A percentile compares a stretch with the other conserved stretches of the same genome.
phyloP scores from a whole-genome alignment of 139 green algal species.

The Chlamydomonas schloesseri region DNA sequence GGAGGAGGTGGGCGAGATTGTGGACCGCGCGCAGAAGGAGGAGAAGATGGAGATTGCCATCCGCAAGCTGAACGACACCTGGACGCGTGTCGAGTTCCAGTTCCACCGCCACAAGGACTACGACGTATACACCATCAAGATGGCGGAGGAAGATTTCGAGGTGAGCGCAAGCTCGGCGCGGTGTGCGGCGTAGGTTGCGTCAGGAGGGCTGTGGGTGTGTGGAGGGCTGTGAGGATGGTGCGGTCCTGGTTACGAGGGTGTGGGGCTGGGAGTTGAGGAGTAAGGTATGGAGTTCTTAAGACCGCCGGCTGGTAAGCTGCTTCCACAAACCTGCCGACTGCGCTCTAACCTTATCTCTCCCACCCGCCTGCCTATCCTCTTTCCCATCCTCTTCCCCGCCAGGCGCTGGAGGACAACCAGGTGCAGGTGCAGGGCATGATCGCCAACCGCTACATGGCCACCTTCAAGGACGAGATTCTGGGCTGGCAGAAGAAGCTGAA shows the following conservation, averaged over 20 bases:
- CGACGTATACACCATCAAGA: slow-evolving; percentile 76
- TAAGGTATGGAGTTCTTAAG: no score
- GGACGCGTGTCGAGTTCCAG: slow-evolving; percentile 82
- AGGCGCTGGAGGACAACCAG: slow-evolving; percentile 87
- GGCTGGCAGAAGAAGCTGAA: slow-evolving; percentile 90
- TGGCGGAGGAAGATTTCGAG: slow-evolving; percentile 93
- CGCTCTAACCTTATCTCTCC: no score
- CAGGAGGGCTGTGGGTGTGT: neutral
- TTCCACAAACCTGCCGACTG: no score
- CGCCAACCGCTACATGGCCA: slow-evolving; percentile 92
- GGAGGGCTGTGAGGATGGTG: no score
- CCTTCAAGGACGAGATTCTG: slow-evolving; percentile 86
- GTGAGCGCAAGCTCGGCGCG: slow-evolving; percentile 19
- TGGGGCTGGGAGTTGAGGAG: no score
- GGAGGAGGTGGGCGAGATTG: slow-evolving; percentile 93
- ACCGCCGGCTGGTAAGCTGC: no score
- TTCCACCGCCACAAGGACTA: slow-evolving; percentile 84
- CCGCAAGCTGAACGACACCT: slow-evolving; percentile 80
- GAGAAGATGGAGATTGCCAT: slow-evolving; percentile 90
- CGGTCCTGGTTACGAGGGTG: no score
- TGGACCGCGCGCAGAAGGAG: slow-evolving; percentile 89
- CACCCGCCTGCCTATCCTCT: no score
- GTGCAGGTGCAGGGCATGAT: slow-evolving; percentile 94
- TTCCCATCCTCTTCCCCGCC: neutral
- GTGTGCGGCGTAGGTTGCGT: no score